Evolutionary conservation across 257 asterid genomes (phyloP), one percentile per base, ranked within the genome.

Genomic region (Primulina tabacum): DNA sequence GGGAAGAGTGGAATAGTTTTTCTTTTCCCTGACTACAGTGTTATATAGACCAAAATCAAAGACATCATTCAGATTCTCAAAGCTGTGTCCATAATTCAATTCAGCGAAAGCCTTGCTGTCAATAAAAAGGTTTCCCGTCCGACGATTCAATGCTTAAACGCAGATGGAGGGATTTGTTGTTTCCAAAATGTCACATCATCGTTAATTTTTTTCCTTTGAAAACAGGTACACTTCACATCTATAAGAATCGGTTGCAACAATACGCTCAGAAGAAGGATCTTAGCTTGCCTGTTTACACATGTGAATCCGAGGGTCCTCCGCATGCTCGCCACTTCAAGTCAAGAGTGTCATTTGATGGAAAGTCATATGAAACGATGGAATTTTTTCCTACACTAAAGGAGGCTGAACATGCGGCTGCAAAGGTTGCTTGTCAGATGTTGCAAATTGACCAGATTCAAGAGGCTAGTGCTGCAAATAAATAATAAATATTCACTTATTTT

Each of bases 361-460:
- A 73, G 76, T 71, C 77, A 10, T 89, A 75, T 64, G 90, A 71
- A 68, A 73, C 89, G 5, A 9, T n/a, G 12, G 90, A 83, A 74
- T 83, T 70, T 70, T 89, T 81, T 43, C 12, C 84, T 17, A 87
- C 96, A 16, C 10, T 92, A 55, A 92, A 87, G 80, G 95, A 89
- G 62, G 93, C 95, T 67, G 95, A 89, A 74, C 95, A 86, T 68
- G 89, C 96, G 37, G 95, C 88, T 57, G 97, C 97, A 6, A 92
- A 83, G 80, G 83, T 78, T 68, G 97, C 97, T 67, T 86, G 93
- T 70, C 88, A 86, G 43, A 64, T 76, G 16, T 71, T 92, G 64
- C 77, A 85, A 2, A 71, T 68, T 57, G 78, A 73, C 64, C 82
- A 67, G 30, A 71, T 68, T 81, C 90, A 80, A 66, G 90, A 89